These are phyloP conservation scores for Blastobotrys illinoisensis DNA, from an alignment of 1,139 yeast genomes.

Conservation along the genomic window DNA sequence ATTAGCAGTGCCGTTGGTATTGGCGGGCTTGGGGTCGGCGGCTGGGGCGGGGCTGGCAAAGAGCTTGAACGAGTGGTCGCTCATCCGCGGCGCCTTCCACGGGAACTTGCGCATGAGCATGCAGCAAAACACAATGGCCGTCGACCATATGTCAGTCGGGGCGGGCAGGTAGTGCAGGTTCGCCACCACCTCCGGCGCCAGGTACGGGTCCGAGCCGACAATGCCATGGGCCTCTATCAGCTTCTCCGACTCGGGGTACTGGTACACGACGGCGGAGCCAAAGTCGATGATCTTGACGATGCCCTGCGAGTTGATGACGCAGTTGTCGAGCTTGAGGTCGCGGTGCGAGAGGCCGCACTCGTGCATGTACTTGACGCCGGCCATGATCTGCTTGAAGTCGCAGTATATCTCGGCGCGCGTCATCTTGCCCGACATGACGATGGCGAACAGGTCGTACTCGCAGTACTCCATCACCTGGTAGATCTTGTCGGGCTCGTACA, in stretches of 20 bases:
- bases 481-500: constrained; percentile 82
- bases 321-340: constrained; percentile 87
- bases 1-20: constrained; percentile 10
- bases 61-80: constrained; percentile 73
- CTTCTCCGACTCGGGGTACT: constrained; percentile 81
- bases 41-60: constrained; percentile 16
- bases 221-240: constrained; percentile 82
- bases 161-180: constrained; percentile 80
- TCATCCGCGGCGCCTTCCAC: constrained; percentile 90
- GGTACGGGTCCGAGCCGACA: constrained; percentile 90
- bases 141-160: constrained; percentile 93
- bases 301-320: constrained; percentile 81
- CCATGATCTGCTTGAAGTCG: constrained; percentile 79
- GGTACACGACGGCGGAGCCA: constrained; percentile 90
- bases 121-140: constrained; percentile 88
- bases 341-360: constrained; percentile 87
- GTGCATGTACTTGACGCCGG: constrained; percentile 80
- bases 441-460: constrained; percentile 87
- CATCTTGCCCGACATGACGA: constrained; percentile 95
- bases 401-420: constrained; percentile 79
- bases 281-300: constrained; percentile 88
- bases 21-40: constrained; percentile 1
- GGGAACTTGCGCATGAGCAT: constrained; percentile 93
- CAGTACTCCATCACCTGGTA: constrained; percentile 94
- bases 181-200: constrained; percentile 91